Base-by-base conservation (phyloP, 2,329 filamentous ascomycete genomes). In the Calonectria naviculata region DNA sequence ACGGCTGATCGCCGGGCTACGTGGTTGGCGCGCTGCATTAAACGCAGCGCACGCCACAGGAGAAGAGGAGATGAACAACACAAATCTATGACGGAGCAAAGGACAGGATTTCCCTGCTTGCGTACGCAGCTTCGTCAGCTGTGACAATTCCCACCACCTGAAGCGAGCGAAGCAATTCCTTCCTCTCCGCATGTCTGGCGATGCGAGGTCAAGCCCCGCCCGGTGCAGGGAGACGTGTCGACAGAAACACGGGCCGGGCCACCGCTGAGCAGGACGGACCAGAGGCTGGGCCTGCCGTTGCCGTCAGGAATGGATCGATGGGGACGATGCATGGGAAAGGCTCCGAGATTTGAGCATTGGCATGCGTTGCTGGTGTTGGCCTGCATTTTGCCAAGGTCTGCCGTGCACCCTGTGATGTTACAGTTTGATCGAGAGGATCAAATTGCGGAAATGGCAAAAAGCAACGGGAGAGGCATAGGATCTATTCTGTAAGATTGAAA, bases 1-100 rank as follows among this genome's bases (percentile, higher is more conserved):
- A 54, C 63, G 36, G 41, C 34, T 29, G 64, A 67, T 67, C 52
- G 52, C 47, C 64, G 64, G 41, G 24, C 64, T 58, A 60, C 29
- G 52, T 34, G 29, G 29, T 60, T 67, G 41, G 52, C 28, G 64
- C 52, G 44, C 52, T 46, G 41, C 44, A 67, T 42, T 21, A 56
- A 46, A 36, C 24, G 52, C 41, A 36, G 36, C 42, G 44, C 15
- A 38, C 19, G 19, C 24, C 13, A 26, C 34, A 46, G 10, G 52
- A 36, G 31, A 34, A 60, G n/a, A 26, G 52, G 52, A 58, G 52
- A 58, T 58, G 52, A 58, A 26, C 19, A 24, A 38, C n/a, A 19
- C 13, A 15, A 21, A 58, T 58, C 52, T 56, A 56, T 12, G 10
- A 58, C 21, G n/a, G 31, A 29, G 34, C n/a, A 8, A 5, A 54